Evolutionary conservation across 805 yeast genomes (phyloP).

Genomic region (Helenozyma rhizophorensis): DNA sequence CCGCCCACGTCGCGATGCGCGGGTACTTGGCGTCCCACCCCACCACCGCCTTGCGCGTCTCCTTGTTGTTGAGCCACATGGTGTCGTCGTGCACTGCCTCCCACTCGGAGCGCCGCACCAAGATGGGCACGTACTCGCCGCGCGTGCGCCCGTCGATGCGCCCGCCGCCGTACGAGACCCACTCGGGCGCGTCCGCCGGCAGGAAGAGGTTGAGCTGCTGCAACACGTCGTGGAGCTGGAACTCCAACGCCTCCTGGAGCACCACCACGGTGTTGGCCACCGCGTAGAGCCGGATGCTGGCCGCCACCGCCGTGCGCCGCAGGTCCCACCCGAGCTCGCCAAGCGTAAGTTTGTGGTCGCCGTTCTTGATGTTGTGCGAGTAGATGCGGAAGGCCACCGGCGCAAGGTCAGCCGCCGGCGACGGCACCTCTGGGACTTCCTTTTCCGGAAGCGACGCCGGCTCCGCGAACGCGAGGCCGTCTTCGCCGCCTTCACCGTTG

Average conservation of each 20-base stretch:
- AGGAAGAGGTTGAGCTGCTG: conserved; percentile 9
- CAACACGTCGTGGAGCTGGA: conserved; percentile 17
- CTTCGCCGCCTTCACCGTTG: background rate
- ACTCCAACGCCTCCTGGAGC: conserved; percentile 16
- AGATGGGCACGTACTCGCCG: conserved; percentile 19
- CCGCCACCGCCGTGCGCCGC: conserved; percentile 14
- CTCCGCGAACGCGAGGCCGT: background rate
- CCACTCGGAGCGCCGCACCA: conserved; percentile 14
- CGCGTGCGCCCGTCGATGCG: conserved; percentile 12
- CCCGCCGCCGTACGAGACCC: conserved; percentile 16
- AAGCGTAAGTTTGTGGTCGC: conserved; percentile 18
- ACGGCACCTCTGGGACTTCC: conserved; percentile 12
- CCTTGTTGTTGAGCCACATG: conserved; percentile 16
- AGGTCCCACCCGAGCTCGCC: conserved; percentile 27
- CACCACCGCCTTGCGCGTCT: conserved; percentile 3
- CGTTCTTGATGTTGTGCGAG: conserved; percentile 33
- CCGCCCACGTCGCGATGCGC: conserved; percentile 16
- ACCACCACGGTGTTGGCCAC: conserved; percentile 15
- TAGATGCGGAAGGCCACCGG: conserved; percentile 28
- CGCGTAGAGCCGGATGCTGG: conserved; percentile 18
- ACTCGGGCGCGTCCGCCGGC: conserved; percentile 6
- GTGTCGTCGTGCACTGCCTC: conserved; percentile 12
- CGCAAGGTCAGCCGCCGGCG: conserved; percentile 6
- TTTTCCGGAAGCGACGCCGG: conserved; percentile 1
- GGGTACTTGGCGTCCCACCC: conserved; percentile 21